Evolutionary conservation across 1,139 yeast species (phyloP).

Genomic region (Geotrichum klebahnii): DNA sequence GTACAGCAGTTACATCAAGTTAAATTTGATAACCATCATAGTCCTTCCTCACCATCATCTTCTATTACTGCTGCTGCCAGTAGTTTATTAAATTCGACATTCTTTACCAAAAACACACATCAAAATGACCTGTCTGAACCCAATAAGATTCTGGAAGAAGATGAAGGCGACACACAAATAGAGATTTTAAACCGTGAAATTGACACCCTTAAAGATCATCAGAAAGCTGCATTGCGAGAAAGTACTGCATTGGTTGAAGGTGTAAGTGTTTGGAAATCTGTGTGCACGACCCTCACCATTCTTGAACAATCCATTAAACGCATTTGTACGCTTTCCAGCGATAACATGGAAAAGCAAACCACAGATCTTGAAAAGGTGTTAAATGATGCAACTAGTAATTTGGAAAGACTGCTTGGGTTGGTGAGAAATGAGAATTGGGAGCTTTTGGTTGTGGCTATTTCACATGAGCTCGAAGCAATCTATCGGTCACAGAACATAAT

Average conservation of each 20-base stretch:
- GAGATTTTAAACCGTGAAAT: constrained; percentile 25
- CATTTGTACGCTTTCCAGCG: constrained; percentile 4
- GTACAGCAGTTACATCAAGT: background rate
- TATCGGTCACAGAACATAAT: constrained; percentile 19
- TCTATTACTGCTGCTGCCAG: background rate
- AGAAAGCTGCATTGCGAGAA: constrained; percentile 23
- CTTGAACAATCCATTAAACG: constrained; percentile 24
- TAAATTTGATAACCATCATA: background rate
- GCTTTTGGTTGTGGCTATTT: constrained; percentile 16
- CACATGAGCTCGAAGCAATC: constrained; percentile 18
- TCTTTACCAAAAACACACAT: background rate
- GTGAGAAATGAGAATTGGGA: constrained; percentile 12
- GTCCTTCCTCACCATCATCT: background rate
- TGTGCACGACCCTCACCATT: constrained; percentile 25
- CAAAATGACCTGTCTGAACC: constrained; percentile 1
- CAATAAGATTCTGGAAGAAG: constrained; percentile 10
- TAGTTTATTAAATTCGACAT: background rate
- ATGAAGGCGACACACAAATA: constrained; percentile 14
- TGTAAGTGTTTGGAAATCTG: constrained; percentile 32
- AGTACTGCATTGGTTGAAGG: constrained; percentile 32
- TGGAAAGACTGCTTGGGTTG: constrained; percentile 7
- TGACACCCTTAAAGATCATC: constrained; percentile 26
- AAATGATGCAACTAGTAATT: background rate
- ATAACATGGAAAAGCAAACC: constrained; percentile 16
- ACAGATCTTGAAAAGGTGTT: constrained; percentile 6